Base-by-base conservation (phyloP, 768 basidiomycete genomes). In the Psilocybe cubensis region DNA sequence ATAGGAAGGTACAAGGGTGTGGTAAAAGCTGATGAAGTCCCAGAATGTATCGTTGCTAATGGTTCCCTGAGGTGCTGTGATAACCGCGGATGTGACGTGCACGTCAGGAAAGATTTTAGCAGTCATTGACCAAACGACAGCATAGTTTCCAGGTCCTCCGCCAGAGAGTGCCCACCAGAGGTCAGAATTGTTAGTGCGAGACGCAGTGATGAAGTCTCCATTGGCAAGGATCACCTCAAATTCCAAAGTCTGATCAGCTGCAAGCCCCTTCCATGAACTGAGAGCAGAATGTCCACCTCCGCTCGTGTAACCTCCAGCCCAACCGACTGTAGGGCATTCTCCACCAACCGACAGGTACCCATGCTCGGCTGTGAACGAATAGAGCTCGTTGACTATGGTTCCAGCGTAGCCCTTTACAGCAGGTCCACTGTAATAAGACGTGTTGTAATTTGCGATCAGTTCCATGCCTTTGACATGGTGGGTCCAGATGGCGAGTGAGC, bases 91-190 rank as follows among this genome's bases (percentile, higher is more conserved):
- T 11, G 10, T 23, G 11, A 33, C 23, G 10, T 17, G 48, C 12
- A 23, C 23, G 28, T 23, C 27, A 10, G 48, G 48, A 35, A 28
- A 33, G 17, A 33, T 31, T 18, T 50, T 50, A 28, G 33, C 29
- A 5, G 52, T 53, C 25, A 42, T 38, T 1, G 77, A 77, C 4
- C 73, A 76, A 47, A 68, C 64, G 42, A 69, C 57, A 18, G 64
- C 70, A 28, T 62, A 69, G 10, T 63, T 68, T 7, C 68, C 64
- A 12, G 64, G 66, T 1, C 69, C 69, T 0, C 69, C 68, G 4
- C 81, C 81, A 27, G 79, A 72, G 51, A 83, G 62, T 1, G 81
- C 79, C 73, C 75, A 82, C 64, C 76, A 82, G 0, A 82, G 70
- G 56, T 82, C 78, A 3, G 69, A n/a, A 52, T 79, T 68, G 28